These are phyloP conservation scores for Nakazawaea peltata DNA, from an alignment of 805 yeast genomes.

Conservation along the genomic window DNA sequence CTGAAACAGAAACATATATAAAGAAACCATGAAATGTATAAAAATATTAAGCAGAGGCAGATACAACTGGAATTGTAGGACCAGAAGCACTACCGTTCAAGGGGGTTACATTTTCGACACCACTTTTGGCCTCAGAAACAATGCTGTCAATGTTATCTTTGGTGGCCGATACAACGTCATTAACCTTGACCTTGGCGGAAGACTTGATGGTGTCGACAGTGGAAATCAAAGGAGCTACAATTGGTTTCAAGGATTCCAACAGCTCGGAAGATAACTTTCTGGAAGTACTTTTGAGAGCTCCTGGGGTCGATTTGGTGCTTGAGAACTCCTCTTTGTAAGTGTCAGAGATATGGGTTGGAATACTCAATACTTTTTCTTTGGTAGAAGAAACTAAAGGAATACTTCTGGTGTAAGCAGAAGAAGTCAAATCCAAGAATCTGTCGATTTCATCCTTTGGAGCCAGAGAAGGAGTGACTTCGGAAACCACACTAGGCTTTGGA, in stretches of 20 bases:
- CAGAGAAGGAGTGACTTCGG: constrained; percentile 5
- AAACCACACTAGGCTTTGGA: constrained; percentile 15
- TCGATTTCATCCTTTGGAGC: constrained; percentile 17
- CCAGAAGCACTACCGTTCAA: constrained; percentile 4
- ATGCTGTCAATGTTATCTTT: constrained; percentile 15
- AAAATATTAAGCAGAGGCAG: constrained; percentile 10
- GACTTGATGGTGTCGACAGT: constrained; percentile 16
- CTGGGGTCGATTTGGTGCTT: constrained; percentile 16
- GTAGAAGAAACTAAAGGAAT: constrained; percentile 16
- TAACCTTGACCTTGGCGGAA: background rate
- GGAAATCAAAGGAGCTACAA: constrained; percentile 17
- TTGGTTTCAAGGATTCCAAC: constrained; percentile 22
- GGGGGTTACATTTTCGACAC: constrained; percentile 6
- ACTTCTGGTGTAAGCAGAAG: constrained; percentile 20
- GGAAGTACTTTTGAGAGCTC: constrained; percentile 28
- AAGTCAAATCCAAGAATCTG: constrained; percentile 17
- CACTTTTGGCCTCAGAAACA: constrained; percentile 13
- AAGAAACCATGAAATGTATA: no score
- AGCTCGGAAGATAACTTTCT: constrained; percentile 28
- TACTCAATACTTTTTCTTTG: constrained; percentile 8
- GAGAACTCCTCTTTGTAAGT: constrained; percentile 19
- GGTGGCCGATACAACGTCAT: constrained; percentile 14
- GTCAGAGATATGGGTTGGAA: constrained; percentile 20
- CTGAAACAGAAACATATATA: no score
- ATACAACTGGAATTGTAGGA: constrained; percentile 2